These are phyloP conservation scores for Cryptomeria japonica DNA, from an alignment of 75 land plant genomes.

Conservation along the genomic window DNA sequence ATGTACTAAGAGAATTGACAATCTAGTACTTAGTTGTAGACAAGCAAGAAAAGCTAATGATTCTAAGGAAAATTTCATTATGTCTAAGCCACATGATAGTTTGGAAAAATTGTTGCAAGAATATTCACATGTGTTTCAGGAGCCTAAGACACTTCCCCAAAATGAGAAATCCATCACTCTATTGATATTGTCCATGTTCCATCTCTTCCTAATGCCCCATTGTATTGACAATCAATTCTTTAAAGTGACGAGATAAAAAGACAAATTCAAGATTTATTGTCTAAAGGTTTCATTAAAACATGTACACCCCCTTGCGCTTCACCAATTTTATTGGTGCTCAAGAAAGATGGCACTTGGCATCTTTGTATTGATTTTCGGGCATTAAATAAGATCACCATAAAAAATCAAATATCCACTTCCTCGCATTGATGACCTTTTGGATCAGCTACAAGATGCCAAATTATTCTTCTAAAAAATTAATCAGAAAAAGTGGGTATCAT, in stretches of 20 bases:
- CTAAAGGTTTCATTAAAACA: no score
- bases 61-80: background rate
- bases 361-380: no score
- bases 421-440: no score
- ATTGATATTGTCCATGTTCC: background rate
- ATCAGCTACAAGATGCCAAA: background rate
- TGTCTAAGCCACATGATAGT: background rate
- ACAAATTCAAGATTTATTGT: background rate
- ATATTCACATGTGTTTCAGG: background rate
- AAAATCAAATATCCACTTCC: no score
- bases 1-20: background rate
- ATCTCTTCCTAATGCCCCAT: background rate
- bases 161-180: background rate
- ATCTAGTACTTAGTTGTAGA: background rate
- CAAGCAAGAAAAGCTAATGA: background rate
- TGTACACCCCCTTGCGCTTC: no score
- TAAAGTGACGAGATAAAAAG: background rate
- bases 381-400: no score
- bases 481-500: background rate
- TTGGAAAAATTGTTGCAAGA: background rate
- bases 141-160: background rate
- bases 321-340: no score
- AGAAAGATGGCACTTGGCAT: no score
- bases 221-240: background rate
- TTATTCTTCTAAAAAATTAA: background rate